A percentile compares a stretch with the other conserved stretches of the same genome.
phyloP scores from a whole-genome alignment of 345 rosid species.

The Bruguiera sexangula region DNA sequence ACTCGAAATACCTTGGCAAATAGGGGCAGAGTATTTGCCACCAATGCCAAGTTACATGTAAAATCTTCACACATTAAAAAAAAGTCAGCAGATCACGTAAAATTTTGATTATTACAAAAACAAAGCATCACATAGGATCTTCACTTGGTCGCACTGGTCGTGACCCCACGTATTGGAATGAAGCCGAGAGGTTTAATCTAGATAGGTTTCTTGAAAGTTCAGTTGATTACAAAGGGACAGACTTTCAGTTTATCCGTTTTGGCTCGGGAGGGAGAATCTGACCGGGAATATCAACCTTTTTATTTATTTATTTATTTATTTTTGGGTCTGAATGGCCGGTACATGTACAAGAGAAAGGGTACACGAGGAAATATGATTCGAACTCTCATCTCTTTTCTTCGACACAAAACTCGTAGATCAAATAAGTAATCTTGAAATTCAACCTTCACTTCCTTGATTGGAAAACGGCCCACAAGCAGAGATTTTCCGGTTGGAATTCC shows the following conservation, averaged over 20 bases:
- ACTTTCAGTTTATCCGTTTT: conserved; percentile 2
- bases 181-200: not conserved
- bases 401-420: too few relatives aligned
- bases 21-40: not conserved
- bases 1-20: too few relatives aligned
- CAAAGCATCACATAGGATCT: too few relatives aligned
- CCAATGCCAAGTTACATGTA: not conserved
- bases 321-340: too few relatives aligned
- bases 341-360: too few relatives aligned
- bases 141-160: not conserved
- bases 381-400: too few relatives aligned
- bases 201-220: conserved; percentile 1
- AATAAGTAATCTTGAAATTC: too few relatives aligned
- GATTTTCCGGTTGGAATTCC: not conserved
- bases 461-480: not conserved
- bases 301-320: too few relatives aligned
- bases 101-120: too few relatives aligned
- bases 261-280: conserved; percentile 13
- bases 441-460: not conserved
- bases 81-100: too few relatives aligned
- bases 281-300: not conserved
- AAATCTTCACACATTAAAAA: too few relatives aligned
- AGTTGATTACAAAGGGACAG: not conserved
- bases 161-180: not conserved
- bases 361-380: too few relatives aligned